Percentiles rank a stretch among this genome's conserved stretches.
phyloP scores from a whole-genome alignment of 257 asterid species.

The Buddleja alternifolia region DNA sequence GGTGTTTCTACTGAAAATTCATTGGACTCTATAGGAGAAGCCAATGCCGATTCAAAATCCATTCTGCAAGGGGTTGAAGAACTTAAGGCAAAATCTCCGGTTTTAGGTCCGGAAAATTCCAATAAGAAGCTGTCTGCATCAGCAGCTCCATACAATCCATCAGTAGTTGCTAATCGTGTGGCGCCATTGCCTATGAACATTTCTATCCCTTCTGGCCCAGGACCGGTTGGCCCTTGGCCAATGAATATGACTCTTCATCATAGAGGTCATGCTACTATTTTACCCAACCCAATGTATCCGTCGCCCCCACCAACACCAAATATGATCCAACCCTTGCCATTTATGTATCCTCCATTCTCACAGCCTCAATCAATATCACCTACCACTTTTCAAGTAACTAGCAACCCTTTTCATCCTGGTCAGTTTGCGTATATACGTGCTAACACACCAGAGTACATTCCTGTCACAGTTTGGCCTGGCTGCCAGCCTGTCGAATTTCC shows the following conservation, averaged over 20 bases:
- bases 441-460: constrained; percentile 62
- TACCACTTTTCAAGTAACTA: constrained; percentile 62
- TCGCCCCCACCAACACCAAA: constrained; percentile 92
- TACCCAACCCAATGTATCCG: constrained; percentile 78
- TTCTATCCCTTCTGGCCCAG: constrained; percentile 63
- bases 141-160: constrained; percentile 95
- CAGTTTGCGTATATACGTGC: constrained; percentile 71
- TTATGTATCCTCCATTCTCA: constrained; percentile 78
- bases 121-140: constrained; percentile 89
- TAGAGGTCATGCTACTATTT: constrained; percentile 61
- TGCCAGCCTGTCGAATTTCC: constrained; percentile 72
- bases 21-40: constrained; percentile 29
- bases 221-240: constrained; percentile 79
- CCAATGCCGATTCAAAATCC: constrained; percentile 37
- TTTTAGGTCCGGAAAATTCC: constrained; percentile 52
- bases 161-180: constrained; percentile 56
- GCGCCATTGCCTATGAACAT: constrained; percentile 72
- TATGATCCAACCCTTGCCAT: constrained; percentile 86
- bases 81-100: constrained; percentile 41
- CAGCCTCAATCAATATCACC: constrained; percentile 75
- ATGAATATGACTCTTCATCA: constrained; percentile 89
- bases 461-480: constrained; percentile 73
- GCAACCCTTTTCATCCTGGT: constrained; percentile 66
- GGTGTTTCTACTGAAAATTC: constrained; percentile 43
- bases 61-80: constrained; percentile 53